phyloP scores from a whole-genome alignment of 1,284 basidiomycete genomes.

The Trametes polyzona region DNA sequence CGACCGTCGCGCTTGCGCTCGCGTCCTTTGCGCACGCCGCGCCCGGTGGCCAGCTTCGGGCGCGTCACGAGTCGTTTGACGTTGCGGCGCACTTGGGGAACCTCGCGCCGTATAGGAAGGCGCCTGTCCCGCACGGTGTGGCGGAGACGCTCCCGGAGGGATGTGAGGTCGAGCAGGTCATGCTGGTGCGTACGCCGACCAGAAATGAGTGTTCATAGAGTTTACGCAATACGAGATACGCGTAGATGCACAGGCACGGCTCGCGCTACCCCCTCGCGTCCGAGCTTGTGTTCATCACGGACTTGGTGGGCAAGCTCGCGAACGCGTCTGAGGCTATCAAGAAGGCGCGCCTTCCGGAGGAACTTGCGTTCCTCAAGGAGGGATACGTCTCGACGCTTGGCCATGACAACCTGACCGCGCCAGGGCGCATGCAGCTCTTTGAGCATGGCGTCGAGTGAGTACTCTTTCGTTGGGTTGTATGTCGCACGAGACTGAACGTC shows the following conservation, averaged over 20 bases:
- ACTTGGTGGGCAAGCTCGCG: conserved; percentile 41
- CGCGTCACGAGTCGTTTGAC: conserved; percentile 9
- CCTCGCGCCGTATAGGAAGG: conserved; percentile 43
- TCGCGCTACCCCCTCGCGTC: conserved; percentile 41
- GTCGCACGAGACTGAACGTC: too few species aligned
- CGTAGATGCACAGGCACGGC: conserved; percentile 47
- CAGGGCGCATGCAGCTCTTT: conserved; percentile 47
- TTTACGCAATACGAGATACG: background rate
- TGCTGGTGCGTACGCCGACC: conserved; percentile 40
- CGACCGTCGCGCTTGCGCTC: conserved; percentile 17
- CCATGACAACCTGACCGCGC: conserved; percentile 45
- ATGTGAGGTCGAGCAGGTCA: conserved; percentile 48
- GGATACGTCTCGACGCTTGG: conserved; percentile 44
- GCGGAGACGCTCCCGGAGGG: conserved; percentile 43
- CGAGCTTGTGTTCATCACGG: conserved; percentile 40
- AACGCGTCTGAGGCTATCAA: conserved; percentile 35
- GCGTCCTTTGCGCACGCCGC: conserved; percentile 4
- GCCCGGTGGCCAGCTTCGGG: background rate
- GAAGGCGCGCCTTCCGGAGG: conserved; percentile 36
- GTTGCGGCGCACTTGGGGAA: conserved; percentile 37
- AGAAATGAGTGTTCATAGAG: too few species aligned
- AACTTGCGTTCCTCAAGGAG: conserved; percentile 45
- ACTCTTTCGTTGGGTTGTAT: background rate
- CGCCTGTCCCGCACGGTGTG: conserved; percentile 39
- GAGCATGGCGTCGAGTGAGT: conserved; percentile 45